Percentiles rank a stretch among this genome's conserved stretches.
These are phyloP conservation scores for Gomphus sp. DNA, from an alignment of 1,284 basidiomycete species.

Conservation along the genomic window DNA sequence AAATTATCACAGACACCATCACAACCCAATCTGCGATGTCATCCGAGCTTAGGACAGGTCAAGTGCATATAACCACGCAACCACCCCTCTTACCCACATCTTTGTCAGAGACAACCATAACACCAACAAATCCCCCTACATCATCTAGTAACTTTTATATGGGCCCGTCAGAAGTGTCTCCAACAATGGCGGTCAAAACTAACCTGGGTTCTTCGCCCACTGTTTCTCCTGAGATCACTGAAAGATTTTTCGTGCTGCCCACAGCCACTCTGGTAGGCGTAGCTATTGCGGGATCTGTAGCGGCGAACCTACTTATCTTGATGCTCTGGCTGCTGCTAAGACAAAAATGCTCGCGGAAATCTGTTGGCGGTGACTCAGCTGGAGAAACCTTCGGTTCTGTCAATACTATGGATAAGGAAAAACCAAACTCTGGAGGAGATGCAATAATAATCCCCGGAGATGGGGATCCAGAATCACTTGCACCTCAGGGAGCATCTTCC, in stretches of 20 bases:
- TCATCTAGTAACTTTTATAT: not conserved
- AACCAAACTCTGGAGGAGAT: not conserved
- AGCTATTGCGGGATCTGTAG: not conserved
- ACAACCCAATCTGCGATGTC: not conserved
- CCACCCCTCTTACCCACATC: not conserved
- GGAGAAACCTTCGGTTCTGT: not conserved
- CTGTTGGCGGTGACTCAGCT: not conserved
- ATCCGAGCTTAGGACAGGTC: not conserved
- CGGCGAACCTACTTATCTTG: not conserved
- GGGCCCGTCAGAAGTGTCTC: not conserved
- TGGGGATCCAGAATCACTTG: not conserved
- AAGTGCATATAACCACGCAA: not conserved
- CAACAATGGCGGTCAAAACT: not conserved
- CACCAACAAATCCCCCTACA: not conserved
- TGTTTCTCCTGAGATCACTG: not conserved
- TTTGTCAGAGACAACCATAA: not conserved
- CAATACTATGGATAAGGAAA: not conserved
- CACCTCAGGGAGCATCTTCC: not conserved
- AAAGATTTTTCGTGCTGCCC: not conserved
- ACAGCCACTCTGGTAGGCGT: not conserved
- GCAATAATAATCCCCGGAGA: not conserved
- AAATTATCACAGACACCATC: not conserved
- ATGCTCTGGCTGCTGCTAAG: not conserved
- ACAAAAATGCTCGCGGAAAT: not conserved
- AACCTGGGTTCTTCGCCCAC: not conserved